Evolutionary conservation across 495 filamentous ascomycete species (phyloP).

Genomic region (Pseudomonodictys pantanalensis): DNA sequence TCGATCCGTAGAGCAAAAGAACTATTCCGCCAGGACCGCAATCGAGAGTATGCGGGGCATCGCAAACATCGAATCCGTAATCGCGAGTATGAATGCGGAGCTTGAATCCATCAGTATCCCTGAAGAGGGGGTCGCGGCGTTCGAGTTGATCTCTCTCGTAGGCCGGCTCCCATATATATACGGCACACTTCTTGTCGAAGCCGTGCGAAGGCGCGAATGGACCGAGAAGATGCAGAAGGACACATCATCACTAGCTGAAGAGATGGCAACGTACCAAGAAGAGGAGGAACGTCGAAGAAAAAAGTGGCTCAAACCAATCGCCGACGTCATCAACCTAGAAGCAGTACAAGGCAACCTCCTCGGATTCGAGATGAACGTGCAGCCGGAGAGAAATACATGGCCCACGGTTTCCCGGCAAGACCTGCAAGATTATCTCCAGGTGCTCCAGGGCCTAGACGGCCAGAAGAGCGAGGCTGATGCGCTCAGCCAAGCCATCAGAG

Average conservation of each 20-base stretch:
- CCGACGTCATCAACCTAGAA: constrained; percentile 51
- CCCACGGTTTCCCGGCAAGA: constrained; percentile 61
- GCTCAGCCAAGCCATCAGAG: constrained; percentile 56
- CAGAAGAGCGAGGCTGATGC: constrained; percentile 64
- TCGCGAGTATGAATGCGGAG: constrained; percentile 65
- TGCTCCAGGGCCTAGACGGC: constrained; percentile 55
- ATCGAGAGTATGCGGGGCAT: constrained; percentile 75
- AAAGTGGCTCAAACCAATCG: constrained; percentile 84
- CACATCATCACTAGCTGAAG: constrained; percentile 79
- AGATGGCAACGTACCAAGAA: constrained; percentile 83
- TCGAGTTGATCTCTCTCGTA: constrained; percentile 71
- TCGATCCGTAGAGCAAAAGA: constrained; percentile 59
- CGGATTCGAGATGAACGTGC: constrained; percentile 80
- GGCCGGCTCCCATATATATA: constrained; percentile 83
- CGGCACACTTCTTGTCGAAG: constrained; percentile 81
- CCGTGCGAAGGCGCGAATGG: constrained; percentile 84
- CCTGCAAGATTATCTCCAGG: constrained; percentile 54
- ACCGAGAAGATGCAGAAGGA: constrained; percentile 81
- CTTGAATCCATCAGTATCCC: constrained; percentile 69
- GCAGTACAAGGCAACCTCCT: constrained; percentile 64
- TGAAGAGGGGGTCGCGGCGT: constrained; percentile 64
- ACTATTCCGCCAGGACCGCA: constrained; percentile 57
- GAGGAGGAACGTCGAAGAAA: constrained; percentile 85
- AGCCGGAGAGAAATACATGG: constrained; percentile 76
- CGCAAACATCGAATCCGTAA: constrained; percentile 68